Evolutionary conservation across 129 eudicot species (phyloP).

Genomic region (Centella asiatica): DNA sequence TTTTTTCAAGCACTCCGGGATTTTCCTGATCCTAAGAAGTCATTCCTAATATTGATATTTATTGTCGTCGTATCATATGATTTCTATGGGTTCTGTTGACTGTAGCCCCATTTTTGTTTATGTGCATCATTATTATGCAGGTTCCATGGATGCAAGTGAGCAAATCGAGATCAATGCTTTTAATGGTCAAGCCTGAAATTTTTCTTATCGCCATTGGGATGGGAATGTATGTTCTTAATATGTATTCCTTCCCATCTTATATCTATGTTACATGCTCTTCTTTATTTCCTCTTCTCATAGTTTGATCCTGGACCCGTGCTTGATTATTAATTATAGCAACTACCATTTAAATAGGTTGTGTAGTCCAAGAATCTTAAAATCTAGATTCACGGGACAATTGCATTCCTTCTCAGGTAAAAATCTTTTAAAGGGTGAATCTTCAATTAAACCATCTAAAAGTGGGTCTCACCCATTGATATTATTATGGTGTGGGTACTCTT

Average conservation of each 20-base stretch:
- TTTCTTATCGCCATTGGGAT: conserved; percentile 57
- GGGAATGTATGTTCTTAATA: conserved; percentile 58
- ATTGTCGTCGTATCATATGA: not conserved
- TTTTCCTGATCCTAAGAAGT: no score
- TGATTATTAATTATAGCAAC: not conserved
- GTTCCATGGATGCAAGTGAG: conserved; percentile 96
- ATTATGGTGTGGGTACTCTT: no score
- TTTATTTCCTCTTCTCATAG: not conserved
- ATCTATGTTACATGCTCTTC: not conserved
- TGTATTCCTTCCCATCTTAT: not conserved
- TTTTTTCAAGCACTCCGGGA: no score
- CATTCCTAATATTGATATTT: no score
- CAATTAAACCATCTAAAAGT: no score
- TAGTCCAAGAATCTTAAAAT: no score
- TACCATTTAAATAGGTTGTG: no score
- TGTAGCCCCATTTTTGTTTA: conserved; percentile 5
- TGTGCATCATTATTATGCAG: conserved; percentile 24
- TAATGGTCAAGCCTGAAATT: conserved; percentile 69
- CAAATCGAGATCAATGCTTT: conserved; percentile 81
- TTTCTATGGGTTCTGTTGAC: not conserved
- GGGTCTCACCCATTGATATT: no score
- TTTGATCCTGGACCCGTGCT: no score
- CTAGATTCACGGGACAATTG: no score
- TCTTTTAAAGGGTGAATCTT: no score
- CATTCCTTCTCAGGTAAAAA: no score